These are phyloP conservation scores for Eucommia ulmoides DNA, from an alignment of 257 asterid species.

Conservation along the genomic window DNA sequence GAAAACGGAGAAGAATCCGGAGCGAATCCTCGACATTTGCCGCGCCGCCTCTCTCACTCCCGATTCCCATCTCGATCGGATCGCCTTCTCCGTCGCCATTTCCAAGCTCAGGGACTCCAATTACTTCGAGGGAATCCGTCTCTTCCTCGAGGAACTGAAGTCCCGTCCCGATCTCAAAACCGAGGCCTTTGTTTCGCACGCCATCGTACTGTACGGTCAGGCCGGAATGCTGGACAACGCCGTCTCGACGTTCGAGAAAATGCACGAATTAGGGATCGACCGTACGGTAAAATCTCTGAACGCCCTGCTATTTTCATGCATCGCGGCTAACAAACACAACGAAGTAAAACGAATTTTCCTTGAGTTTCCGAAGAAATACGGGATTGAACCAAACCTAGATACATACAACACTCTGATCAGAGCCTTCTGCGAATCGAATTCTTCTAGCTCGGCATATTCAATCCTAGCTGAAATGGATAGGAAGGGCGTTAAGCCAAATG, in stretches of 20 bases:
- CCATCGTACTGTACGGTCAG: slow-evolving; percentile 60
- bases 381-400: slow-evolving; percentile 47
- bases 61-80: slow-evolving; percentile 54
- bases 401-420: slow-evolving; percentile 56
- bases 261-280: slow-evolving; percentile 37
- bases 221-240: slow-evolving; percentile 56
- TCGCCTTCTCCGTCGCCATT: slow-evolving; percentile 50
- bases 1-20: slow-evolving; percentile 63
- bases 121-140: slow-evolving; percentile 37
- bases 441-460: slow-evolving; percentile 40
- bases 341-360: slow-evolving; percentile 48
- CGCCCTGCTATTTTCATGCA: slow-evolving; percentile 52
- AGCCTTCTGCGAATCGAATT: slow-evolving; percentile 61
- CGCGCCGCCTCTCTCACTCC: slow-evolving; percentile 66
- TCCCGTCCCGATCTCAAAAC: slow-evolving; percentile 24
- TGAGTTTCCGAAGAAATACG: slow-evolving; percentile 50
- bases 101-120: slow-evolving; percentile 37
- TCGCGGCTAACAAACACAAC: slow-evolving; percentile 40
- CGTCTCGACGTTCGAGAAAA: slow-evolving; percentile 44
- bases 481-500: slow-evolving; percentile 39
- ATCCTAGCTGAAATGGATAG: slow-evolving; percentile 70
- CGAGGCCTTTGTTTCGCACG: slow-evolving; percentile 41
- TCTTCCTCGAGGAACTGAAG: slow-evolving; percentile 38
- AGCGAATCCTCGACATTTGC: slow-evolving; percentile 66
- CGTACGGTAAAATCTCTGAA: slow-evolving; percentile 47